Conservation (phyloP, 1,139 yeast genomes). For the Taiozyma sp. region DNA sequence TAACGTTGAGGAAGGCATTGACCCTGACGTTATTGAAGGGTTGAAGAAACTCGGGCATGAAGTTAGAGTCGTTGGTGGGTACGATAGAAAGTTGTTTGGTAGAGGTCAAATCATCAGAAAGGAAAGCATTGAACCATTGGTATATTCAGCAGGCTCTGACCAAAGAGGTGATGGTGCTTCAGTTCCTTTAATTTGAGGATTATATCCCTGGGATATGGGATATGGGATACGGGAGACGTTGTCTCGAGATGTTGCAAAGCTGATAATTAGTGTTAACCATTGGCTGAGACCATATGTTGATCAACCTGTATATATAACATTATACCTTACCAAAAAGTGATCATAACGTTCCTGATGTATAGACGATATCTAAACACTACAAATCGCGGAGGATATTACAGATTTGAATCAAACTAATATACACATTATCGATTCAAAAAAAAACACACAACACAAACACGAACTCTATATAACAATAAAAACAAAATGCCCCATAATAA, state of each 20-base stretch:
- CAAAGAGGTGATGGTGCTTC: slow-evolving; percentile 82
- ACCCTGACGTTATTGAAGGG: slow-evolving; percentile 35
- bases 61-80: slow-evolving; percentile 42
- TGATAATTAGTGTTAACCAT: background rate
- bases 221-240: too few species aligned
- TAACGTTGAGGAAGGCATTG: slow-evolving; percentile 63
- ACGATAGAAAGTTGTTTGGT: slow-evolving; percentile 49
- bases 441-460: background rate
- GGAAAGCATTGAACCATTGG: slow-evolving; percentile 33
- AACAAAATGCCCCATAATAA: slow-evolving; percentile 17
- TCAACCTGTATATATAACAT: background rate
- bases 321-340: background rate
- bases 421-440: background rate
- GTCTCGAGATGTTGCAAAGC: too few species aligned
- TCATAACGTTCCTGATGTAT: too few species aligned
- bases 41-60: slow-evolving; percentile 56
- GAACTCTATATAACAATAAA: slow-evolving; percentile 10
- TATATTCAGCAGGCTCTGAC: slow-evolving; percentile 73
- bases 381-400: background rate
- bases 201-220: too few species aligned
- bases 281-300: background rate
- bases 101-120: slow-evolving; percentile 71
- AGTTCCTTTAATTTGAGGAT: slow-evolving; percentile 34
- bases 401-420: background rate
- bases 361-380: too few species aligned